Evolutionary conservation across 2,329 filamentous ascomycete genomes (phyloP).

Genomic region (Calonectria pseudoturangicola): DNA sequence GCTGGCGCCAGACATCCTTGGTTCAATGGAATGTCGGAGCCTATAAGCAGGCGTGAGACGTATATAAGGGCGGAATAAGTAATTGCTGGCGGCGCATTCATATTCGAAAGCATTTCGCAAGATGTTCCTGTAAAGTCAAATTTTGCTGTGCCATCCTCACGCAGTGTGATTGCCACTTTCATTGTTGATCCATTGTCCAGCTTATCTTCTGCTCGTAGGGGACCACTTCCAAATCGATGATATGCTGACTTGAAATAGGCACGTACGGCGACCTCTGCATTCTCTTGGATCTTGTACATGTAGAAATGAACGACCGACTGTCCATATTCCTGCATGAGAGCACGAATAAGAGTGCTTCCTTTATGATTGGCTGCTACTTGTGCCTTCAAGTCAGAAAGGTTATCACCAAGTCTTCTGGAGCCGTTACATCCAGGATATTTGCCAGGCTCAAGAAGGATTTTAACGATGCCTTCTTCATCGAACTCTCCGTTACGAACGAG

Average conservation of each 20-base stretch:
- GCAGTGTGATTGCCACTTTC: conserved; percentile 76
- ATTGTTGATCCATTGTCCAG: conserved; percentile 87
- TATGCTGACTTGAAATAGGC: conserved; percentile 76
- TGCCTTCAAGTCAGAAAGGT: conserved; percentile 89
- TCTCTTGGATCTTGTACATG: conserved; percentile 87
- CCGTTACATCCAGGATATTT: conserved; percentile 67
- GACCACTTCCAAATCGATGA: neutral
- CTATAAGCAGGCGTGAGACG: conserved; percentile 52
- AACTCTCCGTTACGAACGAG: conserved; percentile 50
- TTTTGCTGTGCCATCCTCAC: conserved; percentile 82
- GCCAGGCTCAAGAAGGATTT: conserved; percentile 68
- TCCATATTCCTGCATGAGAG: conserved; percentile 84
- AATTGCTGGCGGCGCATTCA: conserved; percentile 60
- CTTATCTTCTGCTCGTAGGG: conserved; percentile 77
- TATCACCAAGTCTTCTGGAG: conserved; percentile 82
- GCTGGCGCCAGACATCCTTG: conserved; percentile 68
- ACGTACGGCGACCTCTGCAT: conserved; percentile 85
- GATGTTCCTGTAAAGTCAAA: conserved; percentile 62
- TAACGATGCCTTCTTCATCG: conserved; percentile 72
- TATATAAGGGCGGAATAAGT: conserved; percentile 59
- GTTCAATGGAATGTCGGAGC: conserved; percentile 56
- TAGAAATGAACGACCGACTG: conserved; percentile 86
- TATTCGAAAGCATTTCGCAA: conserved; percentile 58
- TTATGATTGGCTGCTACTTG: conserved; percentile 91
- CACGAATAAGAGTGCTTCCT: conserved; percentile 82